Conservation (phyloP, 176 grass and related monocot species). For the Rhynchospora tenuis region DNA sequence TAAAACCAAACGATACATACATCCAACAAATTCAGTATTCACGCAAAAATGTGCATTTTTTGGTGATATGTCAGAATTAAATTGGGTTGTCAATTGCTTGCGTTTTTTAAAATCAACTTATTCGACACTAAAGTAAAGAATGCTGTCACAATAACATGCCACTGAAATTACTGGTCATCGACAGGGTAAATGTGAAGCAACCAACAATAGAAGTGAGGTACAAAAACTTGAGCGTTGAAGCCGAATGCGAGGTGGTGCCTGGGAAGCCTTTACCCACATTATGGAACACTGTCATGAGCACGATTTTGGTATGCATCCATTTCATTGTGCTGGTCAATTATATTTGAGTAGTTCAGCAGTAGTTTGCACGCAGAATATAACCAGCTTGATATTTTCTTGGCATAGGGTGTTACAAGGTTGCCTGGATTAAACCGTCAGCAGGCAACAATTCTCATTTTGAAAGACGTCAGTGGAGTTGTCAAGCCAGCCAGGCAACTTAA, state of each 20-base stretch:
- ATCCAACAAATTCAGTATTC: too few species aligned
- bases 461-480: conserved; percentile 50
- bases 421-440: conserved; percentile 35
- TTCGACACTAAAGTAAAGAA: too few species aligned
- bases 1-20: too few species aligned
- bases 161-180: background rate
- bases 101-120: too few species aligned
- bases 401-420: conserved; percentile 29
- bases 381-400: background rate
- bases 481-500: conserved; percentile 52
- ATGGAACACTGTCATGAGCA: conserved; percentile 35
- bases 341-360: background rate
- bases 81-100: too few species aligned
- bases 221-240: conserved; percentile 31
- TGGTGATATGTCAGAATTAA: too few species aligned
- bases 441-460: conserved; percentile 43
- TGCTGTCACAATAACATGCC: too few species aligned
- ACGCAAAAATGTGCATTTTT: too few species aligned
- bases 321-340: background rate
- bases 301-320: conserved; percentile 23
- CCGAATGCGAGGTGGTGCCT: conserved; percentile 39
- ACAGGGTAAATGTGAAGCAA: conserved; percentile 49
- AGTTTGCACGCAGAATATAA: background rate
- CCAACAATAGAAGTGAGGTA: conserved; percentile 49
- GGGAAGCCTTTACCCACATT: conserved; percentile 46